Base-by-base conservation (phyloP, 768 basidiomycete genomes). In the Suillus lakei region DNA sequence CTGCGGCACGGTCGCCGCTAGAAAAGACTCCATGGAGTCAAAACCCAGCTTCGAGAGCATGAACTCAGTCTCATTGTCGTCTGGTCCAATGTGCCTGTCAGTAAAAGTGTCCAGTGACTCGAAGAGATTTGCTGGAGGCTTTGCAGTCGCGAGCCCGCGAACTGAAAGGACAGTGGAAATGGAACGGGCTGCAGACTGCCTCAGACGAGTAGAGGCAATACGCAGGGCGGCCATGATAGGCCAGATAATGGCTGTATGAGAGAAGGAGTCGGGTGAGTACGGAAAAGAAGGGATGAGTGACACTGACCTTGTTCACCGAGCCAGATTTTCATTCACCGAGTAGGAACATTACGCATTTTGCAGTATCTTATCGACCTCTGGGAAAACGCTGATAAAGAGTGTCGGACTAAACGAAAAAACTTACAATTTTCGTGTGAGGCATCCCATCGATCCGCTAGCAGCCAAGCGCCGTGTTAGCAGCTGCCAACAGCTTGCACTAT, bases 81-180 rank as follows among this genome's bases (percentile, higher is more conserved):
- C 91, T 16, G 97, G 97, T 16, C 97, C 98, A 70, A 99, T 89
- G 77, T 99, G 97, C 38, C 97, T 88, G 70, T 93, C 88, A 53
- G 89, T 77, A 80, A 99, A 98, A 39, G 90, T 91, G 80, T 99
- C 97, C 68, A 98, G 83, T 2, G 96, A 88, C 15, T 89, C 85
- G 76, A 97, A 95, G 68, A 96, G 83, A 36, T 89, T 86, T 1
- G 82, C 69, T 13, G 87, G 84, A 28, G 84, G 77, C 73, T 85
- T 88, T 62, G 87, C 82, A 15, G 89, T 89, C 32, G 90, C 90
- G 64, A 91, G 81, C 60, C 81, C 80, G 38, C 77, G 65, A 32
- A 83, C 79, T 46, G 61, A 32, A 41, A 72, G 63, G 62, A 69
- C 59, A 62, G 64, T 23, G 59, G 69, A 67, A 63, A 66, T 23